These are phyloP conservation scores for Fusarium subtropicale DNA, from an alignment of 2,329 filamentous ascomycete genomes.

Conservation along the genomic window DNA sequence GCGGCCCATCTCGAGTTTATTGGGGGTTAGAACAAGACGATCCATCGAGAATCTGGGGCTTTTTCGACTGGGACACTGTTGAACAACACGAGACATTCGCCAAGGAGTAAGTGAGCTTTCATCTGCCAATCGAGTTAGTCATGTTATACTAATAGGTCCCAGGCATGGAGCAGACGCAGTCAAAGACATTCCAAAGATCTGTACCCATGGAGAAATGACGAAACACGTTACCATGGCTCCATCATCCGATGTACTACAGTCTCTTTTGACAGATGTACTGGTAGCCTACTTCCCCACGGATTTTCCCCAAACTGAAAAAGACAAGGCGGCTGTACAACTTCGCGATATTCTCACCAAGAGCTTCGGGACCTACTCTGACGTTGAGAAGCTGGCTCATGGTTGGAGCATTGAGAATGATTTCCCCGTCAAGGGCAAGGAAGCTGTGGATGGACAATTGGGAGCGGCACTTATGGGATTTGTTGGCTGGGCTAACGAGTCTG, in stretches of 20 bases:
- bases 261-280: background rate
- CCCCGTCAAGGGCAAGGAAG: background rate
- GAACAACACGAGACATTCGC: slow-evolving; percentile 20
- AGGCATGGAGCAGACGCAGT: slow-evolving; percentile 21
- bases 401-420: slow-evolving; percentile 28
- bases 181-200: slow-evolving; percentile 24
- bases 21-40: slow-evolving; percentile 16
- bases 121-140: background rate
- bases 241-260: slow-evolving; percentile 8
- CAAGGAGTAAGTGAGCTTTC: background rate
- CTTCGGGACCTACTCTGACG: background rate
- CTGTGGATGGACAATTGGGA: background rate
- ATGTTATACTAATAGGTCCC: background rate
- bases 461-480: slow-evolving; percentile 10
- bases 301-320: background rate
- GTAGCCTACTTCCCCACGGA: slow-evolving; percentile 11
- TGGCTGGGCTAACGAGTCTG: background rate
- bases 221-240: slow-evolving; percentile 21
- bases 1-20: slow-evolving; percentile 8
- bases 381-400: background rate
- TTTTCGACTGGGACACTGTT: slow-evolving; percentile 27
- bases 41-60: slow-evolving; percentile 11
- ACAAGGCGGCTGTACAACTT: background rate
- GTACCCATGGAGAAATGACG: slow-evolving; percentile 12
- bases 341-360: background rate